Evolutionary conservation across 768 basidiomycete species (phyloP).

Genomic region (Pleurotus sapidus): DNA sequence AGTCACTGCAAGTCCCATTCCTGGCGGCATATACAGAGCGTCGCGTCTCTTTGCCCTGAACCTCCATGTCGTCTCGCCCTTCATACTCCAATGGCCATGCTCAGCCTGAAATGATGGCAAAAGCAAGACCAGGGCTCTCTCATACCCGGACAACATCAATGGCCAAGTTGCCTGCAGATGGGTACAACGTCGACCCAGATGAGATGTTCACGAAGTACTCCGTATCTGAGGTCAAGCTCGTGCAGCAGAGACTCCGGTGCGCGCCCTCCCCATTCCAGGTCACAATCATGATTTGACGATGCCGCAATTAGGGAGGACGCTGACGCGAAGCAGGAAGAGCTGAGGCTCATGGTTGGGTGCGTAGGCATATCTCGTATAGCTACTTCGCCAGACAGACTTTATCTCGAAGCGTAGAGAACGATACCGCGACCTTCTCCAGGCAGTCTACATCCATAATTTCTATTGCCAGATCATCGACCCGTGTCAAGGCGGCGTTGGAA

Average conservation of each 20-base stretch:
- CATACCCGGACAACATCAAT: constrained; percentile 5
- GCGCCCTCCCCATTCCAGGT: constrained; percentile 6
- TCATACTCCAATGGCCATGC: constrained; percentile 18
- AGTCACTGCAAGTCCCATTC: no score
- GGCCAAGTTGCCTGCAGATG: constrained; percentile 19
- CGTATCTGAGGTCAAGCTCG: constrained; percentile 65
- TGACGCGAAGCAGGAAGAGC: constrained; percentile 83
- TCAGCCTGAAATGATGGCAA: neutral
- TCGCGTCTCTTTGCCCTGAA: neutral
- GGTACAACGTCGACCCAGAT: constrained; percentile 54
- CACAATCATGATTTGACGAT: constrained; percentile 4
- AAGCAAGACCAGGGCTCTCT: neutral
- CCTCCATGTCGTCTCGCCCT: constrained; percentile 18
- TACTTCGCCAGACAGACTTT: constrained; percentile 22
- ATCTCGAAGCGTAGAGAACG: constrained; percentile 75
- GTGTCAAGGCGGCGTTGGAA: constrained; percentile 59
- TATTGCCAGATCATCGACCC: constrained; percentile 65
- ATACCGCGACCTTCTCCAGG: constrained; percentile 83
- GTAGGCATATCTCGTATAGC: constrained; percentile 27
- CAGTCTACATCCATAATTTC: constrained; percentile 82
- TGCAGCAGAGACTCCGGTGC: constrained; percentile 70
- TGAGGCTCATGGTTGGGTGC: constrained; percentile 90
- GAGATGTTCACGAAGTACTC: constrained; percentile 70
- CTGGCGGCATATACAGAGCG: neutral
- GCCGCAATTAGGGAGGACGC: constrained; percentile 60